These are phyloP conservation scores for Fomitopsis pulvina DNA, from an alignment of 768 basidiomycete species.

Conservation along the genomic window DNA sequence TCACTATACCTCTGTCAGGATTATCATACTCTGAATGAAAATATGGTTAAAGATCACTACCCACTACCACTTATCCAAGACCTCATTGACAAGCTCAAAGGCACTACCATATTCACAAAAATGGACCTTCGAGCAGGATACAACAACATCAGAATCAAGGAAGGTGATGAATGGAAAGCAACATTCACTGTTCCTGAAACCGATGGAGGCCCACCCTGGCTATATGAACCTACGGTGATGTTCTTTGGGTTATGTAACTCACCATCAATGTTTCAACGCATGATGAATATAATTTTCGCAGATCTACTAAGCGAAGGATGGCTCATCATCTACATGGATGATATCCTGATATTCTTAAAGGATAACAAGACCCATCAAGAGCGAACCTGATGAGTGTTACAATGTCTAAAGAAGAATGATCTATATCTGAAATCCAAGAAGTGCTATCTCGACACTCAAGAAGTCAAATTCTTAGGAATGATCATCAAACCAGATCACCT, in stretches of 20 bases:
- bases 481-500: conserved; percentile 15
- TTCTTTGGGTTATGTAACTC: conserved; percentile 30
- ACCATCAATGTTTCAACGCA: conserved; percentile 30
- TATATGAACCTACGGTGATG: conserved; percentile 34
- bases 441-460: conserved; percentile 21
- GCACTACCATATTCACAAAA: conserved; percentile 22
- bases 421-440: conserved; percentile 31
- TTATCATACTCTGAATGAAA: conserved; percentile 25
- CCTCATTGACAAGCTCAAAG: conserved; percentile 16
- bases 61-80: conserved; percentile 28
- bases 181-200: conserved; percentile 35
- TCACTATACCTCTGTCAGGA: conserved; percentile 14
- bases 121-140: conserved; percentile 24
- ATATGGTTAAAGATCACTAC: conserved; percentile 27
- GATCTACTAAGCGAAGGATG: too few relatives aligned
- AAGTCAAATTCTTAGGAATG: conserved; percentile 25
- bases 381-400: conserved; percentile 17
- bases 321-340: conserved; percentile 39
- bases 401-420: too few relatives aligned
- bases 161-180: conserved; percentile 37
- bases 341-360: conserved; percentile 24
- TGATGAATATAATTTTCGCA: conserved; percentile 27
- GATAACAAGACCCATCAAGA: conserved; percentile 7
- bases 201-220: conserved; percentile 26
- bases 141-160: conserved; percentile 29